phyloP scores from a whole-genome alignment of 768 basidiomycete species.

The Termitomyces sp. region DNA sequence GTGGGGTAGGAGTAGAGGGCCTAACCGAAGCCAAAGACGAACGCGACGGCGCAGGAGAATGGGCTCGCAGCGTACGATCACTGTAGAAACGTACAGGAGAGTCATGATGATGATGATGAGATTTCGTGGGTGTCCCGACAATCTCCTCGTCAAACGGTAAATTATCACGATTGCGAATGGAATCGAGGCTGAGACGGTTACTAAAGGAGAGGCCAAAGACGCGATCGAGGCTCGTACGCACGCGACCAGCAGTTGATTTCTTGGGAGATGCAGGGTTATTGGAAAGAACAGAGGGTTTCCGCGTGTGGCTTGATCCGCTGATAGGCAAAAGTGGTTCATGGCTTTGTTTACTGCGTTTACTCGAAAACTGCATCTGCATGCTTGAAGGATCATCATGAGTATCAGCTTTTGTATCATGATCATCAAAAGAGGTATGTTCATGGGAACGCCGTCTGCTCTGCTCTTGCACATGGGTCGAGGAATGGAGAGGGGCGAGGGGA shows the following conservation, averaged over 20 bases:
- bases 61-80: slow-evolving; percentile 7
- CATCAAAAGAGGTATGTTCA: slow-evolving; percentile 9
- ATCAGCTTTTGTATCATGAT: slow-evolving; percentile 9
- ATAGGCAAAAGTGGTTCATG: slow-evolving; percentile 72
- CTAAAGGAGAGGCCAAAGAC: slow-evolving; percentile 49
- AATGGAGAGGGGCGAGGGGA: slow-evolving; percentile 11
- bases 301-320: slow-evolving; percentile 26
- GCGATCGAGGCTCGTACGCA: slow-evolving; percentile 62
- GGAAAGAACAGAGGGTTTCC: slow-evolving; percentile 23
- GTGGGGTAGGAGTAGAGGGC: slow-evolving; percentile 6
- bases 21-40: slow-evolving; percentile 15
- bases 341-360: slow-evolving; percentile 55
- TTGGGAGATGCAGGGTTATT: slow-evolving; percentile 20
- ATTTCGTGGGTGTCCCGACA: slow-evolving; percentile 7
- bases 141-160: slow-evolving; percentile 12
- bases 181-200: slow-evolving; percentile 52
- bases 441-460: slow-evolving; percentile 12
- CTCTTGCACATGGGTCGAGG: slow-evolving; percentile 2
- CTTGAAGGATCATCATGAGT: slow-evolving; percentile 8
- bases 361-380: slow-evolving; percentile 24
- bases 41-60: slow-evolving; percentile 21
- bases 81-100: slow-evolving; percentile 26
- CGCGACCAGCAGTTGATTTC: slow-evolving; percentile 26
- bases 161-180: slow-evolving; percentile 27
- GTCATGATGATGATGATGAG: slow-evolving; percentile 13